phyloP scores from a whole-genome alignment of 306 rosid species.

The Gleditsia sinensis region DNA sequence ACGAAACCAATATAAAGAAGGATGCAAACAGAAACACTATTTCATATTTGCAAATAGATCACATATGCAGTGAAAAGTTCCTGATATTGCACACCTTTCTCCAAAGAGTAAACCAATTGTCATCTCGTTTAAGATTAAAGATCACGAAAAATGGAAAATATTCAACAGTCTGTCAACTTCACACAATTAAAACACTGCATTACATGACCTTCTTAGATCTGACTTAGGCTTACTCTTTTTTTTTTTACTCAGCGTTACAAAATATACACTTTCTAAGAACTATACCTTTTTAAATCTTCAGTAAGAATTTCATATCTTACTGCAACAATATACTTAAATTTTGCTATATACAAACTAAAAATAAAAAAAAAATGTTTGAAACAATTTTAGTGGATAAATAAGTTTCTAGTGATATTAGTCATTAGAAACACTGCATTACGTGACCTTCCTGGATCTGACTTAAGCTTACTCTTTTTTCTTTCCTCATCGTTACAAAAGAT shows the following conservation, averaged over 20 bases:
- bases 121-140: not conserved
- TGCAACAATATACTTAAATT: not conserved
- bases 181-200: not conserved
- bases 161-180: not conserved
- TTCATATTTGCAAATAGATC: not conserved
- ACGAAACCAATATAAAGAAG: not conserved
- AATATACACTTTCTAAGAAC: not conserved
- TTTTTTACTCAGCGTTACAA: not conserved
- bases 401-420: not conserved
- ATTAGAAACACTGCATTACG: too few species aligned
- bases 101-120: not conserved
- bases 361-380: not conserved
- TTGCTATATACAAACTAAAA: not conserved
- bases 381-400: not conserved
- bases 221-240: not conserved
- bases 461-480: not conserved
- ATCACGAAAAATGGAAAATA: not conserved
- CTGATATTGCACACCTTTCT: not conserved
- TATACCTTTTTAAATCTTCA: not conserved
- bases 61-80: not conserved
- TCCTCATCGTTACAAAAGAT: not conserved
- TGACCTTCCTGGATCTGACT: not conserved
- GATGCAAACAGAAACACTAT: slow-evolving; percentile 2
- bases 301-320: not conserved
- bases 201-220: not conserved